Evolutionary conservation across 73 alveolate genomes (phyloP).

Genomic region (Paramecium bursaria): DNA sequence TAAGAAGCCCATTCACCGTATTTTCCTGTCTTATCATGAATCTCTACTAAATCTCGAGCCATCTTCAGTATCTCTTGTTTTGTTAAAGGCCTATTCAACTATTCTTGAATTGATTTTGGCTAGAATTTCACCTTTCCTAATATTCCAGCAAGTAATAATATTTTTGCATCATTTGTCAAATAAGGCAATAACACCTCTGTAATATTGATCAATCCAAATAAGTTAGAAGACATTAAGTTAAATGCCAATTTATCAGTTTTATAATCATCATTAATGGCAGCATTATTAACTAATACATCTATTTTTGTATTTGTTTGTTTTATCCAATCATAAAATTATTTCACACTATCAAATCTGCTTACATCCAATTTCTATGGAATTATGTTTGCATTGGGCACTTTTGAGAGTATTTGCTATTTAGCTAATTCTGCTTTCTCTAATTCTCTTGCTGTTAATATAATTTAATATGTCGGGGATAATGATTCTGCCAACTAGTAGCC

Average conservation of each 20-base stretch:
- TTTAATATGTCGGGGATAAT: conserved; percentile 43
- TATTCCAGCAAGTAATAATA: background rate
- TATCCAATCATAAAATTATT: conserved; percentile 51
- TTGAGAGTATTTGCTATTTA: background rate
- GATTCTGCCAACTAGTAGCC: conserved; percentile 69
- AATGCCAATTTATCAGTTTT: conserved; percentile 51
- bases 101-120: conserved; percentile 8
- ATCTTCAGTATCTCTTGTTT: background rate
- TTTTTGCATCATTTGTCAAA: conserved; percentile 43
- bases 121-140: background rate
- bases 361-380: conserved; percentile 67
- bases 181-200: background rate
- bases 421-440: conserved; percentile 50
- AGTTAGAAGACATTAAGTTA: background rate
- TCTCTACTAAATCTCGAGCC: background rate
- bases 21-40: background rate
- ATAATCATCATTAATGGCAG: conserved; percentile 66
- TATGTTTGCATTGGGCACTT: conserved; percentile 57
- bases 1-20: background rate
- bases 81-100: background rate
- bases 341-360: conserved; percentile 20
- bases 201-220: background rate
- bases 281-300: conserved; percentile 75
- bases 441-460: conserved; percentile 68
- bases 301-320: conserved; percentile 27